These are phyloP conservation scores for Fusarium sp. DNA, from an alignment of 2,329 filamentous ascomycete genomes.

Conservation along the genomic window DNA sequence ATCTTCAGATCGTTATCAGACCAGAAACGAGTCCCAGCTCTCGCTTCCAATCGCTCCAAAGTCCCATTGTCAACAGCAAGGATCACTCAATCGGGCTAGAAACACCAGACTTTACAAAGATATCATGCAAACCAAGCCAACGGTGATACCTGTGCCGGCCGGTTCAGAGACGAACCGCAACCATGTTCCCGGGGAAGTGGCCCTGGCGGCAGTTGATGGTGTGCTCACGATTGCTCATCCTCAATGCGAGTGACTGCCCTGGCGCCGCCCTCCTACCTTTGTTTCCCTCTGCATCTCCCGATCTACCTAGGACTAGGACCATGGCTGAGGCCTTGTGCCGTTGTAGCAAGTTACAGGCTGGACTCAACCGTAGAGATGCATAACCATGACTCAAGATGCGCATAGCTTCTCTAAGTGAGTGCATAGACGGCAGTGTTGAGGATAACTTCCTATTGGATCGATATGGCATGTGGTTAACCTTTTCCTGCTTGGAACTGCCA, in stretches of 20 bases:
- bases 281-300: conserved; percentile 16
- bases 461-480: conserved; percentile 20
- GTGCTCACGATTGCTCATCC: conserved; percentile 13
- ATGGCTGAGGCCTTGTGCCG: conserved; percentile 33
- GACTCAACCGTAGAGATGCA: conserved; percentile 24
- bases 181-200: conserved; percentile 36
- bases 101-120: conserved; percentile 19
- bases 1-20: conserved; percentile 32
- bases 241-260: not conserved
- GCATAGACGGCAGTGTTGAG: conserved; percentile 28
- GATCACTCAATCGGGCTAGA: conserved; percentile 34
- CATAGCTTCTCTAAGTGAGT: conserved; percentile 23
- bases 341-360: not conserved
- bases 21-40: conserved; percentile 34
- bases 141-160: conserved; percentile 15
- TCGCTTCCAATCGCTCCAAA: conserved; percentile 29
- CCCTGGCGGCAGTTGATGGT: conserved; percentile 35
- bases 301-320: conserved; percentile 20
- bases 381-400: conserved; percentile 37
- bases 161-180: conserved; percentile 23
- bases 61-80: conserved; percentile 26
- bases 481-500: conserved; percentile 30
- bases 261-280: not conserved
- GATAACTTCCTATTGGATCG: conserved; percentile 37
- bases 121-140: conserved; percentile 26